Percentiles rank a stretch among this genome's conserved stretches.
Conservation (phyloP, 139 green algal genomes). For the Chlorella sp. region DNA sequence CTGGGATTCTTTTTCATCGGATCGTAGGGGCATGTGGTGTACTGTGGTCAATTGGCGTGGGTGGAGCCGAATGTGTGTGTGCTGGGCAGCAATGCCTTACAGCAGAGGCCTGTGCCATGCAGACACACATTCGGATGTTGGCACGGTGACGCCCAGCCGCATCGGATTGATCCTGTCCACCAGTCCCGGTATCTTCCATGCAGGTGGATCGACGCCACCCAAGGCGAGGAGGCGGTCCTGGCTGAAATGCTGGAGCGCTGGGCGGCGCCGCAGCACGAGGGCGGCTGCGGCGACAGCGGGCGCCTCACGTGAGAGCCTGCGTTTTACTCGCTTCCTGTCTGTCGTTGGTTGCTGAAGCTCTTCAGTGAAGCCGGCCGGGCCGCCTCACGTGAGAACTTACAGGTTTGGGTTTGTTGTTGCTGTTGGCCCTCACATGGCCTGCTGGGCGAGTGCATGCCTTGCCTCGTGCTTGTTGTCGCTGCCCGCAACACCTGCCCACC, state of each 20-base stretch:
- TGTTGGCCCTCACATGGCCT: too few species aligned
- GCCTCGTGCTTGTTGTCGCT: neutral
- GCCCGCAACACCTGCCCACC: neutral
- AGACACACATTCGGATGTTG: neutral
- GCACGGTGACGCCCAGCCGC: neutral
- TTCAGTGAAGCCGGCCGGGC: neutral
- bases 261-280: conserved; percentile 41
- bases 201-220: conserved; percentile 54
- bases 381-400: too few species aligned
- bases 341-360: neutral
- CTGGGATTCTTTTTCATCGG: neutral
- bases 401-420: too few species aligned
- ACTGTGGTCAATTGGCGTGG: neutral
- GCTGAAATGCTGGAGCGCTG: conserved; percentile 45
- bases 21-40: neutral
- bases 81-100: too few species aligned
- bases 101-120: neutral
- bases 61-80: too few species aligned
- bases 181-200: neutral
- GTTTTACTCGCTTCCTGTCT: neutral
- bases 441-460: too few species aligned
- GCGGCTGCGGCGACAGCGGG: conserved; percentile 36
- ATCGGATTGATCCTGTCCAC: neutral
- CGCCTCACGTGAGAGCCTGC: conserved; percentile 23
- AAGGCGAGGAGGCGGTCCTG: conserved; percentile 43